Evolutionary conservation across 352 stramenopile genomes (phyloP).

Genomic region (Phytophthora fragariae): DNA sequence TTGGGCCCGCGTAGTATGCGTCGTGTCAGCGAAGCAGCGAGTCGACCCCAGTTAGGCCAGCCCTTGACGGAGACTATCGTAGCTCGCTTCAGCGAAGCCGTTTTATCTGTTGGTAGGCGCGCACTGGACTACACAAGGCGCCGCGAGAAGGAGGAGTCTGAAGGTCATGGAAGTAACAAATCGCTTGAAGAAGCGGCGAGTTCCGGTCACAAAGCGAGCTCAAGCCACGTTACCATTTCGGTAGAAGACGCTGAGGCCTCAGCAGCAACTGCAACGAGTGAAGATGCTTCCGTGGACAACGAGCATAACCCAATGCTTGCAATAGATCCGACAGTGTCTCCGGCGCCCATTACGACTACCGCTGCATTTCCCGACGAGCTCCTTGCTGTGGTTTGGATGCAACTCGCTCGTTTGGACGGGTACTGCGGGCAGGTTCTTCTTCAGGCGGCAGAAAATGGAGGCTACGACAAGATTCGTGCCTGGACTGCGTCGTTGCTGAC

Average conservation of each 20-base stretch:
- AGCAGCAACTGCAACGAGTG: conserved; percentile 4
- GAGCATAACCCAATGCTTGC: conserved; percentile 40
- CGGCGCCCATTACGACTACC: conserved; percentile 28
- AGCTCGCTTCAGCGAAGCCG: conserved; percentile 68
- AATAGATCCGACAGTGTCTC: conserved; percentile 19
- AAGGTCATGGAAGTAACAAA: conserved; percentile 12
- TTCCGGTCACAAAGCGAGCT: conserved; percentile 3
- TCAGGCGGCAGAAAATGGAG: conserved; percentile 76
- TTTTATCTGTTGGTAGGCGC: conserved; percentile 68
- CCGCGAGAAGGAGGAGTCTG: conserved; percentile 33
- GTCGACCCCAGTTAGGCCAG: conserved; percentile 56
- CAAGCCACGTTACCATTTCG: conserved; percentile 39
- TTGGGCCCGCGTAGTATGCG: conserved; percentile 29
- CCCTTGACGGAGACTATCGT: conserved; percentile 71
- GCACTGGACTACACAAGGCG: conserved; percentile 59
- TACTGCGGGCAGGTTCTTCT: conserved; percentile 86
- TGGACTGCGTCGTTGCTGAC: conserved; percentile 79
- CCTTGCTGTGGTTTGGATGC: conserved; percentile 85
- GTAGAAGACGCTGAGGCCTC: conserved; percentile 23
- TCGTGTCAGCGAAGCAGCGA: conserved; percentile 65
- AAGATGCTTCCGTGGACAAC: conserved; percentile 16
- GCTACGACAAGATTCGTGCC: conserved; percentile 82
- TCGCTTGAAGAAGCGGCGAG: conserved; percentile 8
- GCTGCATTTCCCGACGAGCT: conserved; percentile 69
- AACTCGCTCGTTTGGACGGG: conserved; percentile 77